Percentiles rank a stretch among this genome's conserved stretches.
phyloP scores from a whole-genome alignment of 2,329 filamentous ascomycete species.

The Aschersonia sp. region DNA sequence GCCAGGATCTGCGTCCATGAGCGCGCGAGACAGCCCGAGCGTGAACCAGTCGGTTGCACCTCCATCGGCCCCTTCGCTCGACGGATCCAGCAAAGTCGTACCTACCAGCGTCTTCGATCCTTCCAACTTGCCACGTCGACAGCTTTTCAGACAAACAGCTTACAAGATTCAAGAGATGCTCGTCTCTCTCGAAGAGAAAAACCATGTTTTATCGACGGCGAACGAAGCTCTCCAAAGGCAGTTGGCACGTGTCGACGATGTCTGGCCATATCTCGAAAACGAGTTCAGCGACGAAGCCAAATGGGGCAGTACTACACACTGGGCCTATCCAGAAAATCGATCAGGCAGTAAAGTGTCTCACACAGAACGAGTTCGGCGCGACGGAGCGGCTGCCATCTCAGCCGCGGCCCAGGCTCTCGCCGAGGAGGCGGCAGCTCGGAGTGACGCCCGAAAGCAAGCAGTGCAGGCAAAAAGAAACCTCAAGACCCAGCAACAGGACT shows the following conservation, averaged over 20 bases:
- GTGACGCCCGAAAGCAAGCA: constrained; percentile 73
- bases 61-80: constrained; percentile 21
- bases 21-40: constrained; percentile 32
- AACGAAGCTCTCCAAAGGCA: constrained; percentile 81
- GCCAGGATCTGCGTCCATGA: constrained; percentile 31
- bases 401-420: constrained; percentile 65
- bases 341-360: constrained; percentile 44
- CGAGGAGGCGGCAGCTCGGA: constrained; percentile 70
- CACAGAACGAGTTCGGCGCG: constrained; percentile 61
- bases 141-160: constrained; percentile 65
- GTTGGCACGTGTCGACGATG: constrained; percentile 67
- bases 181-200: constrained; percentile 89
- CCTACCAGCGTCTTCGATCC: constrained; percentile 31
- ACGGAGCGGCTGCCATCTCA: constrained; percentile 64
- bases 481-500: constrained; percentile 55
- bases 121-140: constrained; percentile 49
- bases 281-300: constrained; percentile 94
- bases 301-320: constrained; percentile 81
- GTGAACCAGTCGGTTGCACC: constrained; percentile 19
- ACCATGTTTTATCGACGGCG: constrained; percentile 86
- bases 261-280: constrained; percentile 71
- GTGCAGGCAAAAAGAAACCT: constrained; percentile 61
- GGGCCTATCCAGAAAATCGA: constrained; percentile 86
- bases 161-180: constrained; percentile 72
- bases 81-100: constrained; percentile 26